phyloP scores from a whole-genome alignment of 2,329 filamentous ascomycete species.

The Colletotrichum sp. region DNA sequence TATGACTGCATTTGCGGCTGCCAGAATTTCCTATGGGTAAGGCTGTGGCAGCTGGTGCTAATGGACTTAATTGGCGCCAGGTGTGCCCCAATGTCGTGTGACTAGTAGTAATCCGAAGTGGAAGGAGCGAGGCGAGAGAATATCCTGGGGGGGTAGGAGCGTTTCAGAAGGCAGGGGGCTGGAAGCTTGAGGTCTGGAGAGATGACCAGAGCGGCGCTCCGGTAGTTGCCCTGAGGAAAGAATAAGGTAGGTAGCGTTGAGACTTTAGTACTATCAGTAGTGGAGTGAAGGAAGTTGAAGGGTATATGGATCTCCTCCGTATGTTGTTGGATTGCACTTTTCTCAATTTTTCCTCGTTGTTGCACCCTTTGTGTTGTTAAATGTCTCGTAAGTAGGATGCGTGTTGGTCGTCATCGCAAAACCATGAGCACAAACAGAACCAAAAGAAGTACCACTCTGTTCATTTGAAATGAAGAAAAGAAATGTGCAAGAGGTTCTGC shows the following conservation, averaged over 20 bases:
- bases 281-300: neutral
- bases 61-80: neutral
- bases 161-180: no score
- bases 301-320: rapidly evolving
- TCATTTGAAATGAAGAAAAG: neutral
- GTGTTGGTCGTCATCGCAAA: neutral
- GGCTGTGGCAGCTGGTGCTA: no score
- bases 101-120: neutral
- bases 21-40: neutral
- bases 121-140: rapidly evolving
- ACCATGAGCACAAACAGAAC: neutral
- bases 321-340: neutral
- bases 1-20: neutral
- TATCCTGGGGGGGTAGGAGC: no score
- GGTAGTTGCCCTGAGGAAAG: no score
- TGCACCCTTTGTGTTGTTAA: neutral
- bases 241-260: no score
- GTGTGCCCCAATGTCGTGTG: rapidly evolving
- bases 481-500: neutral
- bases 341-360: neutral
- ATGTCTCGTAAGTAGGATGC: neutral
- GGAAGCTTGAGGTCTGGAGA: no score
- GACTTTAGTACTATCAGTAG: neutral
- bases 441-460: neutral
- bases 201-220: no score